These are phyloP conservation scores for Gossypium australe DNA, from an alignment of 345 rosid species.

Conservation along the genomic window DNA sequence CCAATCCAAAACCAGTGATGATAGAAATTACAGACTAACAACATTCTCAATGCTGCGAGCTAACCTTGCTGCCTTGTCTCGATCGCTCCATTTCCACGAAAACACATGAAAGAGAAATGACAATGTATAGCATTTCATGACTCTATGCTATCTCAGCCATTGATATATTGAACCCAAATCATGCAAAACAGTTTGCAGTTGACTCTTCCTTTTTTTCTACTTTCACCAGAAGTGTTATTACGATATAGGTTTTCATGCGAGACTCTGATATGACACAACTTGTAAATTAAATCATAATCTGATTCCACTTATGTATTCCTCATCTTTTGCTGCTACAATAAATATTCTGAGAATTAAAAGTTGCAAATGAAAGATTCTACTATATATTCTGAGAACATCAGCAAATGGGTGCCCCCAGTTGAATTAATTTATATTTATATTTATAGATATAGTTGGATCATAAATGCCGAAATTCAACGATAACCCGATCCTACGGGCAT, in stretches of 20 bases:
- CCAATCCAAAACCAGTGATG: conserved; percentile 30
- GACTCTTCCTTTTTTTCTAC: neutral
- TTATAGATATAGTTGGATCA: no score
- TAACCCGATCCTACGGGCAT: neutral
- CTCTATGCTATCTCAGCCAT: neutral
- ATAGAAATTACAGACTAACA: conserved; percentile 19
- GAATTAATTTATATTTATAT: neutral
- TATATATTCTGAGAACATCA: neutral
- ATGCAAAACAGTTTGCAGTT: neutral
- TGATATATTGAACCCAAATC: neutral
- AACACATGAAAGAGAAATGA: conserved; percentile 25
- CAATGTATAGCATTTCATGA: neutral
- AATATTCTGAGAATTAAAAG: neutral
- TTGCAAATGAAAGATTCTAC: neutral
- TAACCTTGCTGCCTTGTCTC: conserved; percentile 73
- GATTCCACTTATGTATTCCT: neutral
- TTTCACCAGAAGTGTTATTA: neutral
- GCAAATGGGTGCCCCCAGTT: neutral
- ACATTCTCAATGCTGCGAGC: conserved; percentile 44
- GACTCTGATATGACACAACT: neutral
- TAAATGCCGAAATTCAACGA: neutral
- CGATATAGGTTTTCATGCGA: no score
- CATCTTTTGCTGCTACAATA: neutral
- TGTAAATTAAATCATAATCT: neutral
- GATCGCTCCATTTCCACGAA: conserved; percentile 65